These are phyloP conservation scores for Plasmodium blacklocki DNA, from an alignment of 169 alveolate species.

Conservation along the genomic window DNA sequence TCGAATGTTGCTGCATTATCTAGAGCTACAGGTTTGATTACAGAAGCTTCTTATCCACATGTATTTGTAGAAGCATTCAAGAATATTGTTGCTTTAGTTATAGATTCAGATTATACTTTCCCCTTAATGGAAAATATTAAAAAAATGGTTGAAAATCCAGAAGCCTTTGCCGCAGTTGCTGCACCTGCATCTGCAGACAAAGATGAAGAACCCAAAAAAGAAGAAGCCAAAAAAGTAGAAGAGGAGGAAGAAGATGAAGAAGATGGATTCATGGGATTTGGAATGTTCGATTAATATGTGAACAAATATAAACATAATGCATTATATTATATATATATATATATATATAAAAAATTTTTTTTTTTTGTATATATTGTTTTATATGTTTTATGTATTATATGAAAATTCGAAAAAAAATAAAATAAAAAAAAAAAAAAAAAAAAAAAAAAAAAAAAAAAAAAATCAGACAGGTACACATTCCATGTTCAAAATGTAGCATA, in stretches of 20 bases:
- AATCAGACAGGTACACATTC: too few relatives aligned
- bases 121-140: constrained; percentile 94
- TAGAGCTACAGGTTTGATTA: constrained; percentile 94
- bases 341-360: too few relatives aligned
- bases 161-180: constrained; percentile 91
- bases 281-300: constrained; percentile 87
- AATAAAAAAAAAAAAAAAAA: too few relatives aligned
- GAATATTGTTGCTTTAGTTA: constrained; percentile 96
- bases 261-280: constrained; percentile 96
- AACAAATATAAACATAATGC: background rate
- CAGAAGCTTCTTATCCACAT: constrained; percentile 96
- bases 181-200: constrained; percentile 88
- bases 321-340: background rate
- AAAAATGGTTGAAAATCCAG: constrained; percentile 94
- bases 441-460: too few relatives aligned
- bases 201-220: constrained; percentile 73
- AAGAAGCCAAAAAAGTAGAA: constrained; percentile 85
- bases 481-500: too few relatives aligned
- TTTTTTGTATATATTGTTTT: background rate
- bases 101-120: constrained; percentile 95
- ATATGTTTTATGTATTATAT: background rate
- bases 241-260: constrained; percentile 96
- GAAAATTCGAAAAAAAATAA: too few relatives aligned
- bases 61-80: constrained; percentile 96
- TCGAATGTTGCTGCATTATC: constrained; percentile 95